Conservation (phyloP, 805 yeast genomes). For the Saccharomycopsis sp. region DNA sequence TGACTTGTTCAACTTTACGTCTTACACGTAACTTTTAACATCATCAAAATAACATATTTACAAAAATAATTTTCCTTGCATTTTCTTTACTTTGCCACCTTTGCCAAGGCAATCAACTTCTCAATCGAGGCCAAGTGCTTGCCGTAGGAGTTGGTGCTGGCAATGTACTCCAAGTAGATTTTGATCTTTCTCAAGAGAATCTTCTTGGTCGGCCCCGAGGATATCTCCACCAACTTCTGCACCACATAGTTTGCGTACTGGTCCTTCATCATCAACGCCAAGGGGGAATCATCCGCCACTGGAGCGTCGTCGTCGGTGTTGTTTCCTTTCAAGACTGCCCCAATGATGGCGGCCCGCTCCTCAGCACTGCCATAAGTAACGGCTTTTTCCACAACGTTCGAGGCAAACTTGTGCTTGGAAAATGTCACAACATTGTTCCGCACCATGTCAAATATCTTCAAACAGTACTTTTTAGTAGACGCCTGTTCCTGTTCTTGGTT, state of each 20-base stretch:
- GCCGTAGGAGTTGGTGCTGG: slow-evolving; percentile 54
- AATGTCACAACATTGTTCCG: slow-evolving; percentile 64
- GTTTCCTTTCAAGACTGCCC: slow-evolving; percentile 54
- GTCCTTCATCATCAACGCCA: slow-evolving; percentile 92
- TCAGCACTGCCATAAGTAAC: slow-evolving; percentile 59
- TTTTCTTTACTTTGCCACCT: no score
- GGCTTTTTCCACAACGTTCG: slow-evolving; percentile 94
- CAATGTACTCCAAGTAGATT: slow-evolving; percentile 68
- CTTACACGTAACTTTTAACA: no score
- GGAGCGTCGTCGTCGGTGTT: slow-evolving; percentile 30
- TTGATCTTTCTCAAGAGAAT: slow-evolving; percentile 65
- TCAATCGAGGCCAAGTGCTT: slow-evolving; percentile 81
- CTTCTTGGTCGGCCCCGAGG: slow-evolving; percentile 59
- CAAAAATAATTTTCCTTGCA: no score
- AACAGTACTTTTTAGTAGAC: slow-evolving; percentile 31
- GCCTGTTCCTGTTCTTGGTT: slow-evolving; percentile 40
- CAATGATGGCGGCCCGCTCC: slow-evolving; percentile 56
- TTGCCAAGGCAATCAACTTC: slow-evolving; percentile 47
- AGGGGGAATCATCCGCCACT: slow-evolving; percentile 57
- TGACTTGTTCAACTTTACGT: no score
- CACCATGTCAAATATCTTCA: slow-evolving; percentile 57
- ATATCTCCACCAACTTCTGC: slow-evolving; percentile 79
- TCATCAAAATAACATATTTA: no score
- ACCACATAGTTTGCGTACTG: slow-evolving; percentile 97
- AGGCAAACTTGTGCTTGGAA: slow-evolving; percentile 95